Conservation (phyloP, 352 stramenopile genomes). For the Globisporangium apiculatum region DNA sequence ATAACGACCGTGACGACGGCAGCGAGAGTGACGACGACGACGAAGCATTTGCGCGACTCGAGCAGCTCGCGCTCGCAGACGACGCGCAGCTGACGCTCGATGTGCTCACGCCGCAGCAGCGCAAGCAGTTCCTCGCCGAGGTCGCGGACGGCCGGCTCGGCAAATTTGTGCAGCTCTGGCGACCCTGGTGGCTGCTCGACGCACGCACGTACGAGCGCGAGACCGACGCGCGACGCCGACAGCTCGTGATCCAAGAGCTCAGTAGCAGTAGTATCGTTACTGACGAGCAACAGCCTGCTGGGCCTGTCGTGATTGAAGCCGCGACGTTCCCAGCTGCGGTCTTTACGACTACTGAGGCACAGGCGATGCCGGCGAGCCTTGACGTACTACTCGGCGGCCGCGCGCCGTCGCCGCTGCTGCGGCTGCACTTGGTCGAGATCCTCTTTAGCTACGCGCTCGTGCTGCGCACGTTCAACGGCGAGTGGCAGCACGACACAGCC, state of each 20-base stretch:
- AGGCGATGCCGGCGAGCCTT: conserved; percentile 29
- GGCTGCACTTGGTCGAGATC: conserved; percentile 59
- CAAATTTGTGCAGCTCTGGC: conserved; percentile 56
- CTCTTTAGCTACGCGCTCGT: conserved; percentile 66
- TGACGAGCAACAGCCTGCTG: conserved; percentile 6
- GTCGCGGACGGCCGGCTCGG: conserved; percentile 58
- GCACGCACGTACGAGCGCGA: conserved; percentile 41
- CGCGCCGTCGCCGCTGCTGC: conserved; percentile 32
- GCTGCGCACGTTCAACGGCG: conserved; percentile 70
- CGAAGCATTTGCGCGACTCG: conserved; percentile 12
- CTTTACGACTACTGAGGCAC: conserved; percentile 33
- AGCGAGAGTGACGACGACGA: conserved; percentile 17
- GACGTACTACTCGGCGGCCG: conserved; percentile 20
- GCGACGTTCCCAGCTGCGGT: conserved; percentile 34
- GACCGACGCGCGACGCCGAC: conserved; percentile 26
- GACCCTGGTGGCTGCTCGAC: conserved; percentile 61
- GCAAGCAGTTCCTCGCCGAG: conserved; percentile 48
- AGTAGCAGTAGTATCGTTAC: conserved; percentile 1
- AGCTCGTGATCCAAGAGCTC: conserved; percentile 50
- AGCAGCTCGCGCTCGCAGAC: conserved; percentile 41
- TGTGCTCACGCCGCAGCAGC: conserved; percentile 47
- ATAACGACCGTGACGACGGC: neutral
- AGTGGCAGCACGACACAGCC: conserved; percentile 50
- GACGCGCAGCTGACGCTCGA: conserved; percentile 51
- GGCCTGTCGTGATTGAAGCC: conserved; percentile 23